phyloP scores from a whole-genome alignment of 306 rosid genomes.

The barrel medic (Medicago truncatula) region MtrunA17r5.0-ANR NC_053047.1:41428501-41429000 shows the following conservation, averaged over 20 bases:
- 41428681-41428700: too few species aligned
- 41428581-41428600: constrained; percentile 58
- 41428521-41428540: constrained; percentile 3
- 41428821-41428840: too few species aligned
- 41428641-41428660: neutral
- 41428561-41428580: neutral
- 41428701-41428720: neutral
- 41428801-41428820: too few species aligned
- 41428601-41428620: constrained; percentile 33
- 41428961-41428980: constrained; percentile 34
- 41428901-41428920: neutral
- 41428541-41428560: constrained; percentile 30
- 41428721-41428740: neutral
- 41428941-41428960: neutral
- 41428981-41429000: neutral
- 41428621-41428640: neutral
- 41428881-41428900: too few species aligned
- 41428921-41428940: too few species aligned
- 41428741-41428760: neutral
- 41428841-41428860: too few species aligned
- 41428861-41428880: too few species aligned
- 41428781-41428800: neutral
- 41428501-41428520: constrained; percentile 48
- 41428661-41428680: neutral
- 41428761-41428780: too few species aligned